Conservation (phyloP, 2,329 filamentous ascomycete species). For the Raffaelea arxii region DNA sequence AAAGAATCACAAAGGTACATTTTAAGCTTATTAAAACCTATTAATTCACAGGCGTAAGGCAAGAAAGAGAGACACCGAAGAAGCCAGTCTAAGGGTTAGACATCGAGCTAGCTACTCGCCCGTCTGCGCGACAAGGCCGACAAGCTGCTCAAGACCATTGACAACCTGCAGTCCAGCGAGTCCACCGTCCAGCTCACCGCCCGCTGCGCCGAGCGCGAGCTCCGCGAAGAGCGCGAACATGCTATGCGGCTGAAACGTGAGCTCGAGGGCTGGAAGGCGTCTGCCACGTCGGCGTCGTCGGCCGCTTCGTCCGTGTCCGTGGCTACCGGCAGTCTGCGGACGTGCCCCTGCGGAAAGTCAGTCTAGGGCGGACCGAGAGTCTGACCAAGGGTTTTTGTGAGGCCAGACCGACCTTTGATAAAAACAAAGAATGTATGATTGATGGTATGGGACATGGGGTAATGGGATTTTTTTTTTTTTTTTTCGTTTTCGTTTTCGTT, state of each 20-base stretch:
- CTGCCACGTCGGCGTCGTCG: slow-evolving; percentile 1
- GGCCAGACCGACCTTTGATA: too few relatives aligned
- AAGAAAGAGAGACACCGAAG: too few relatives aligned
- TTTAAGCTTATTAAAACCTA: too few relatives aligned
- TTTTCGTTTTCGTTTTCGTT: too few relatives aligned
- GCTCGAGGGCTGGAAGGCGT: slow-evolving; percentile 75
- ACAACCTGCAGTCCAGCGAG: slow-evolving; percentile 85
- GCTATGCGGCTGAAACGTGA: slow-evolving; percentile 75
- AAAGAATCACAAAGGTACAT: too few relatives aligned
- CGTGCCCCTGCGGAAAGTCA: slow-evolving; percentile 53
- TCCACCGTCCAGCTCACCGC: slow-evolving; percentile 70
- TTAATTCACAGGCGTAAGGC: too few relatives aligned
- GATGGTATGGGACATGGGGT: too few relatives aligned
- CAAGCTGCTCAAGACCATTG: slow-evolving; percentile 80
- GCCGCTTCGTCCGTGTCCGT: slow-evolving; percentile 22
- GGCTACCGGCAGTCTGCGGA: slow-evolving; percentile 28
- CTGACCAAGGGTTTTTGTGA: slow-evolving; percentile 73
- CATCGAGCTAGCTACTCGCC: too few relatives aligned
- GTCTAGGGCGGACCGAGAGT: slow-evolving; percentile 52
- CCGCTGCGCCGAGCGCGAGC: slow-evolving; percentile 79
- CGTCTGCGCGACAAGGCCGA: slow-evolving; percentile 86
- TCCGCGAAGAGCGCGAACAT: slow-evolving; percentile 82
- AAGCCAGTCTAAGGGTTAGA: too few relatives aligned
- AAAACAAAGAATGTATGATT: too few relatives aligned
- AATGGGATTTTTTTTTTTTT: too few relatives aligned